phyloP scores from a whole-genome alignment of 768 basidiomycete genomes.

The Cubamyces lactineus region DNA sequence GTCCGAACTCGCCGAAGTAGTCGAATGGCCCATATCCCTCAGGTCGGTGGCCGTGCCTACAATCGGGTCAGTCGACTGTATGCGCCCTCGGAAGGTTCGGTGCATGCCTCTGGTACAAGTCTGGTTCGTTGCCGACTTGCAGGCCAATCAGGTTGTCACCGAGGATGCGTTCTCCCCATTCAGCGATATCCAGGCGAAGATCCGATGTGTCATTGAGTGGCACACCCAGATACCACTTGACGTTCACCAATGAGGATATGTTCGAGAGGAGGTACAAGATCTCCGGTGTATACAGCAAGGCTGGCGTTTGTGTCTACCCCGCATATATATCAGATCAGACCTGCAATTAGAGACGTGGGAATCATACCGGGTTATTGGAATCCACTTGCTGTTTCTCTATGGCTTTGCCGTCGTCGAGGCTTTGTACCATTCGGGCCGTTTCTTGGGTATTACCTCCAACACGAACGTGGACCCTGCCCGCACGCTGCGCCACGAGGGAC shows the following conservation, averaged over 20 bases:
- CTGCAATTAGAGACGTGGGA: constrained; percentile 42
- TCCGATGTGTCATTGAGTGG: constrained; percentile 35
- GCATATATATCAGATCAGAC: constrained; percentile 28
- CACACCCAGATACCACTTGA: constrained; percentile 52
- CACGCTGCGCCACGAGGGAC: constrained; percentile 46
- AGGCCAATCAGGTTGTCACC: constrained; percentile 49
- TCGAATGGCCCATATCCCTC: constrained; percentile 32
- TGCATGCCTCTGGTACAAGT: constrained; percentile 51
- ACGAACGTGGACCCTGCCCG: constrained; percentile 41
- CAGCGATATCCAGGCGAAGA: constrained; percentile 40
- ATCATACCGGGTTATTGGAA: constrained; percentile 44
- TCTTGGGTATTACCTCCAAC: constrained; percentile 58
- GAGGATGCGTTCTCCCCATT: constrained; percentile 46
- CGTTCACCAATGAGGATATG: constrained; percentile 45
- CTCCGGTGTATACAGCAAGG: constrained; percentile 51
- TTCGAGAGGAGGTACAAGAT: constrained; percentile 55
- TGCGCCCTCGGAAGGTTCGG: constrained; percentile 12
- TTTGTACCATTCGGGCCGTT: constrained; percentile 41
- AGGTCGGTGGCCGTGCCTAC: constrained; percentile 44
- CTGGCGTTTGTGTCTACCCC: constrained; percentile 54
- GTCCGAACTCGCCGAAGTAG: constrained; percentile 38
- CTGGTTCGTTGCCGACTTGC: constrained; percentile 63
- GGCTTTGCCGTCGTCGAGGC: constrained; percentile 50
- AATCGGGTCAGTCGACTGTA: not conserved
- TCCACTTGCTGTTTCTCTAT: constrained; percentile 51